Conservation (phyloP, 495 filamentous ascomycete species). For the Hyphodiscus hymeniophilus region DNA sequence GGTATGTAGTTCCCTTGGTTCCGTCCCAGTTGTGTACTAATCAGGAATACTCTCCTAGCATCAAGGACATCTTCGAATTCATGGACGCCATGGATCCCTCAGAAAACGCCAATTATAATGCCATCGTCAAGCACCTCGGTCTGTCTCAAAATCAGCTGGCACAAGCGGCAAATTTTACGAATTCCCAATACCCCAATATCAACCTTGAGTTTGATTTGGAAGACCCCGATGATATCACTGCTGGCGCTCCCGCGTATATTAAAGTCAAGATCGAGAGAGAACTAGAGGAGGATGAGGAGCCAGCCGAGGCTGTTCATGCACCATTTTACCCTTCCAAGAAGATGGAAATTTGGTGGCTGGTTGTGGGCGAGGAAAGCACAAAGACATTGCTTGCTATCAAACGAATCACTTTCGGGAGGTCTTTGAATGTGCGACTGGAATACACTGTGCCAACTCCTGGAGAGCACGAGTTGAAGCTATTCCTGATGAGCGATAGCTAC, state of each 20-base stretch:
- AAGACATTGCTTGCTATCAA: conserved; percentile 89
- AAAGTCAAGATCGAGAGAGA: conserved; percentile 84
- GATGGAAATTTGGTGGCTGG: conserved; percentile 96
- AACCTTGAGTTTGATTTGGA: conserved; percentile 83
- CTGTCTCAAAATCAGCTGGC: conserved; percentile 75
- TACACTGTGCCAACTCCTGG: conserved; percentile 81
- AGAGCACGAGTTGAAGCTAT: conserved; percentile 80
- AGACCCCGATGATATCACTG: conserved; percentile 68
- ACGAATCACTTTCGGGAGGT: conserved; percentile 75
- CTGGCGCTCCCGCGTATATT: conserved; percentile 75
- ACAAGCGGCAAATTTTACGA: conserved; percentile 93
- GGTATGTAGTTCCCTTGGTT: conserved; percentile 43
- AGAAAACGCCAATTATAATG: conserved; percentile 71
- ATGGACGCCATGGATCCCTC: conserved; percentile 97
- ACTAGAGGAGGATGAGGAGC: conserved; percentile 51
- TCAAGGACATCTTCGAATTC: conserved; percentile 93
- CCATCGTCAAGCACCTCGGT: conserved; percentile 65
- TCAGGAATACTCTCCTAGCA: conserved; percentile 33
- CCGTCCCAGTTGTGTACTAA: conserved; percentile 28
- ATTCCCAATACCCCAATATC: conserved; percentile 89
- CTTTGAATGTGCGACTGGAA: conserved; percentile 72
- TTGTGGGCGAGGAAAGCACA: conserved; percentile 84
- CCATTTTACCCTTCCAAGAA: conserved; percentile 91
- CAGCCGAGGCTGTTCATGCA: conserved; percentile 80
- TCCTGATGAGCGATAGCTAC: conserved; percentile 96